Evolutionary conservation across 1,139 yeast species (phyloP), one percentile per base, ranked within the genome.

Genomic region (Scheffersomyces lignicola): DNA sequence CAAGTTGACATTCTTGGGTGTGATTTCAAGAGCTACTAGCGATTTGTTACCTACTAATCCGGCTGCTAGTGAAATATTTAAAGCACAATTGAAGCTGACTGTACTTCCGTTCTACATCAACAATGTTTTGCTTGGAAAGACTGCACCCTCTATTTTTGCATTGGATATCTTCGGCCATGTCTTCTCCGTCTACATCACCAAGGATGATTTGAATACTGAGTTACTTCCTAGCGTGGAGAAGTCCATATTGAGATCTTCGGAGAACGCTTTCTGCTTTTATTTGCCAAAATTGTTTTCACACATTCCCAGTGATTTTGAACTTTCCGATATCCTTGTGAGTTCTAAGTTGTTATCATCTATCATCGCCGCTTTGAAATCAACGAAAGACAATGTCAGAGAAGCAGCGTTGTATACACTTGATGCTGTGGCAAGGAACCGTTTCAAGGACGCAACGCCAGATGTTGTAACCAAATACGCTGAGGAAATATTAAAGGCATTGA

Each of bases 201-300:
- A 58, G n/a, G 69, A 65, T 1, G 67, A 69, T 10, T 68, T 84
- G 37, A 58, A 54, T 11, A 47, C 54, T 0, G 37, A 49, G 3
- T 45, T 88, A 12, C 53, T 82, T 7, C 88, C 95, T 3, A 68
- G 74, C 12, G 53, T 90, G 34, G 92, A 87, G 46, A 89, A 86
- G 53, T 76, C 94, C 1, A 71, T 84, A 33, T 68, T 92, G 50
- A 76, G 97, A 55, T 80, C 96, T 3, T 85, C 97, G 0, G 97
- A 89, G 53, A 61, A 69, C 24, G 76, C 88, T 0, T 74, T 86
- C 44, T 71, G 73, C 6, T 50, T 65, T 22, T 60, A 82, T 11
- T 52, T 78, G 14, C 81, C 83, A 0, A 60, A 68, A 2, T 52
- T 86, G 16, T 63, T 80, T 34, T 37, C 47, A 3, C 54, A 65